Base-by-base conservation (phyloP, 805 yeast species). In the Ogataea ganodermae region DNA sequence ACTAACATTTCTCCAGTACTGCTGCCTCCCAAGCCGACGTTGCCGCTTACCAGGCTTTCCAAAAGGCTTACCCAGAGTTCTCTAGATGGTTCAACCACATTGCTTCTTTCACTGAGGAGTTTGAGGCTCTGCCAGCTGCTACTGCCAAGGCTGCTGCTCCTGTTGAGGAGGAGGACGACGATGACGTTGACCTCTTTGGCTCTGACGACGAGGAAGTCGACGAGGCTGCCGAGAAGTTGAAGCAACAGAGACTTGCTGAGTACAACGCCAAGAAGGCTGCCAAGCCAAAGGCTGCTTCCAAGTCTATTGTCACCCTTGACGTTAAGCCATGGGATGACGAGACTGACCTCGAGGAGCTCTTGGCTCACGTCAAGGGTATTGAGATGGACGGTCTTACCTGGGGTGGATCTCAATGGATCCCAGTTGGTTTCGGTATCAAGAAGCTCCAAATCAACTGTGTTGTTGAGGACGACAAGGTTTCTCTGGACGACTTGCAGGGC, bases 261-360 rank as follows among this genome's bases (percentile, higher is more conserved):
- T 94, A 94, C 84, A 87, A 89, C 69, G 96, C 95, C 68, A 90
- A 86, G 84, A 94, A 94, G 86, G 96, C 96, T 61, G 84, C 92
- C 62, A 95, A 95, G 71, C 89, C 98, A 67, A 90, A 90, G 83
- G 90, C 98, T 67, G 97, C 96, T 75, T 97, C 99, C 70, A 94
- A 94, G 82, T 89, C 97, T 54, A 78, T 90, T 62, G 96, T 94
- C 68, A 92, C 99, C 68, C 70, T 94, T 66, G 99, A 94, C 66
- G 96, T 94, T 65, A 94, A 94, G 85, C 98, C 97, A 78, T 94
- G 99, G 99, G 99, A 94, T 76, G 99, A 94, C 69, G 98, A 94
- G 82, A 94, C 99, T 63, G 85, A 92, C 71, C 80, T 94, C 71
- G 96, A 94, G 56, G 85, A 84, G 74, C 70, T 94, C 77, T 74